Evolutionary conservation across 257 asterid species (phyloP).

Genomic region (Striga asiatica): DNA sequence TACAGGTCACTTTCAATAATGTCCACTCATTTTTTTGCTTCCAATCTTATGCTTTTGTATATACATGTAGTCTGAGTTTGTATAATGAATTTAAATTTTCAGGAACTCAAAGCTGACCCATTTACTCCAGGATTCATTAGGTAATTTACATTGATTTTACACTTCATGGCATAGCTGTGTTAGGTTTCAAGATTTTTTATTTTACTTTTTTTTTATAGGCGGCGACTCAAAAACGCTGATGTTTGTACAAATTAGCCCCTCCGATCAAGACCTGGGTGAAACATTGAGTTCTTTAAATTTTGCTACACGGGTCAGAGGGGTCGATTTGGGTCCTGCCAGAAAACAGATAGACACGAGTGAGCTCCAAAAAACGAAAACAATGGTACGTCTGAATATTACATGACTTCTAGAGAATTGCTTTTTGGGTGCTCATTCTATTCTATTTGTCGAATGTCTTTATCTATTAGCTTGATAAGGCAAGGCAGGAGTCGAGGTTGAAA

Average conservation of each 20-base stretch:
- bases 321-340: conserved; percentile 77
- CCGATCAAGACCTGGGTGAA: conserved; percentile 78
- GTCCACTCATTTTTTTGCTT: background rate
- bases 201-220: conserved; percentile 34
- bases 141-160: conserved; percentile 25
- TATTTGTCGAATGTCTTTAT: background rate
- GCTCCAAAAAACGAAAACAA: conserved; percentile 61
- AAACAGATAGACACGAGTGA: conserved; percentile 74
- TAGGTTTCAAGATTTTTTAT: too few species aligned
- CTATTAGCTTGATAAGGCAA: conserved; percentile 67
- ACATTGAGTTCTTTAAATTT: conserved; percentile 83
- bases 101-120: conserved; percentile 97
- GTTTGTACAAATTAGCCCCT: conserved; percentile 99
- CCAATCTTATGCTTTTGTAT: background rate
- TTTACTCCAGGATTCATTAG: conserved; percentile 89
- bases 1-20: conserved; percentile 50
- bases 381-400: conserved; percentile 40
- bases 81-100: conserved; percentile 4
- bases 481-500: conserved; percentile 60
- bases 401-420: background rate
- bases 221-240: conserved; percentile 92
- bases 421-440: conserved; percentile 2
- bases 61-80: conserved; percentile 1
- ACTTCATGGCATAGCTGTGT: too few species aligned
- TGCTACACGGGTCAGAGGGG: conserved; percentile 88